Evolutionary conservation across 78 protist species (phyloP).

Genomic region (Protostelium mycophagum): DNA sequence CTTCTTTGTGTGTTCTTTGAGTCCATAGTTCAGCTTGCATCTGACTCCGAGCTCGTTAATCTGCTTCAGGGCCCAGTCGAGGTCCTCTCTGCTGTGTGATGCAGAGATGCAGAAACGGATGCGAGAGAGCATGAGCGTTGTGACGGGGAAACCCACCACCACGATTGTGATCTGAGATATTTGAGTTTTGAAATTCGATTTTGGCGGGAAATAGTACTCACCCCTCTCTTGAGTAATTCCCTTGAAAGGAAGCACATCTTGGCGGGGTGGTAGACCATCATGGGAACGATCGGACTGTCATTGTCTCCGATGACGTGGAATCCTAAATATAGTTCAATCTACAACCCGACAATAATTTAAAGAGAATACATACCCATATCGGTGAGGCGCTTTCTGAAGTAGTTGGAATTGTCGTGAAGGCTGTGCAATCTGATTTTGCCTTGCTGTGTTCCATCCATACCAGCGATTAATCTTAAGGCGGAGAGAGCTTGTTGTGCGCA

Average conservation of each 20-base stretch:
- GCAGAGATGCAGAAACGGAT: slow-evolving; percentile 96
- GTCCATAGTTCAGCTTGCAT: slow-evolving; percentile 6
- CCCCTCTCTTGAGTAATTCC: slow-evolving; percentile 56
- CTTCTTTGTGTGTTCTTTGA: not conserved
- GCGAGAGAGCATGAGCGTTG: slow-evolving; percentile 86
- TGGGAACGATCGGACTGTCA: slow-evolving; percentile 94
- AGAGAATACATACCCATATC: slow-evolving; percentile 46
- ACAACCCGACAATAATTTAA: not conserved
- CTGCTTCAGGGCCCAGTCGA: slow-evolving; percentile 60
- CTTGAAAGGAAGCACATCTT: slow-evolving; percentile 82
- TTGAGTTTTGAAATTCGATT: not conserved
- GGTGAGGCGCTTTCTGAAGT: slow-evolving; percentile 60
- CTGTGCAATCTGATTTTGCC: slow-evolving; percentile 48
- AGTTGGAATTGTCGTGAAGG: slow-evolving; percentile 71
- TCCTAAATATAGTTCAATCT: slow-evolving; percentile 22
- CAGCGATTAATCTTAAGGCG: slow-evolving; percentile 33
- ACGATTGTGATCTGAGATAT: slow-evolving; percentile 86
- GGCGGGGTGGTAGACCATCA: slow-evolving; percentile 90
- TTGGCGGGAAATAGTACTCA: not conserved
- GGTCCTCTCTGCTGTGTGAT: slow-evolving; percentile 85
- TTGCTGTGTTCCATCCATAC: slow-evolving; percentile 59
- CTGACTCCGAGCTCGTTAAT: slow-evolving; percentile 57
- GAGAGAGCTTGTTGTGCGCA: slow-evolving; percentile 66
- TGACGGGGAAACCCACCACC: slow-evolving; percentile 99
- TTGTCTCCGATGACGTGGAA: slow-evolving; percentile 74